phyloP scores from a whole-genome alignment of 1,284 basidiomycete species.

The Cutaneotrichosporon cutaneum region DNA sequence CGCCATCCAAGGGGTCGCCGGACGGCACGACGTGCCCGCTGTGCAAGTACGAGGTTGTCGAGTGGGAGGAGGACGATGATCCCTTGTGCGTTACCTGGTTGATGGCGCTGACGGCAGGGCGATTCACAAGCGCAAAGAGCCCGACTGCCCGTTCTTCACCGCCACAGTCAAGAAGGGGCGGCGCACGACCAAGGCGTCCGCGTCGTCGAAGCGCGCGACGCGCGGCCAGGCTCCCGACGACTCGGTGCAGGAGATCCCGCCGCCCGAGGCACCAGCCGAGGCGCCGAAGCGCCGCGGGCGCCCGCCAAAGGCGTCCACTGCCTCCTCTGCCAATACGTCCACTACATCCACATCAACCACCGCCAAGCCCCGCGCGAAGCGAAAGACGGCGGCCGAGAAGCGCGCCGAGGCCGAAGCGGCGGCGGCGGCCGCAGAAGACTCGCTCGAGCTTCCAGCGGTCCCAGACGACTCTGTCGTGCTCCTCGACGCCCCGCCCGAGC shows the following conservation, averaged over 20 bases:
- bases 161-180: conserved; percentile 23
- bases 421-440: conserved; percentile 1
- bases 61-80: conserved; percentile 77
- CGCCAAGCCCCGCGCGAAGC: conserved; percentile 9
- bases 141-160: conserved; percentile 49
- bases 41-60: conserved; percentile 68
- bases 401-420: conserved; percentile 13
- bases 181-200: conserved; percentile 9
- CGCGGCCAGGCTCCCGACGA: neutral
- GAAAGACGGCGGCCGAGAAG: conserved; percentile 17
- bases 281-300: conserved; percentile 15
- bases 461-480: conserved; percentile 7
- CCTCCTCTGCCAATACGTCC: conserved; percentile 8
- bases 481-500: neutral
- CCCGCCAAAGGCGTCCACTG: conserved; percentile 14
- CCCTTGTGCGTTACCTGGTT: conserved; percentile 57
- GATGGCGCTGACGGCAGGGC: conserved; percentile 11
- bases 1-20: conserved; percentile 61
- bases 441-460: conserved; percentile 1
- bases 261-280: neutral
- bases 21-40: conserved; percentile 76
- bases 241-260: neutral
- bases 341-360: neutral
- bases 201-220: neutral
- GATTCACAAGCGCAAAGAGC: conserved; percentile 40